These are phyloP conservation scores for Argentina anserina DNA, from an alignment of 306 rosid genomes.

Conservation along the genomic window DNA sequence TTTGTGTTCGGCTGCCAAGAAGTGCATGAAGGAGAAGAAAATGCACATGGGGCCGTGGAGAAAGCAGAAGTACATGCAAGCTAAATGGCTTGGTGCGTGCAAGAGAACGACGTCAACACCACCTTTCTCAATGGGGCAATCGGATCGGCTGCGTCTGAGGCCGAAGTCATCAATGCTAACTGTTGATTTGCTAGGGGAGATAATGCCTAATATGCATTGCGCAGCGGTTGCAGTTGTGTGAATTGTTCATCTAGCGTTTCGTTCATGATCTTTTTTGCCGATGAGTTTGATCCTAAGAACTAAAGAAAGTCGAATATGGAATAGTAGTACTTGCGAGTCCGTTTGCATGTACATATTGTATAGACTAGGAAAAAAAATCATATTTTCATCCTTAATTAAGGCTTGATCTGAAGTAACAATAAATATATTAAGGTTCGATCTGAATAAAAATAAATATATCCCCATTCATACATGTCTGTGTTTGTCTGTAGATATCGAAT, in stretches of 20 bases:
- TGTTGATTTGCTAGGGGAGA: slow-evolving; percentile 54
- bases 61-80: slow-evolving; percentile 73
- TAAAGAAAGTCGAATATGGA: not conserved
- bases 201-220: slow-evolving; percentile 44
- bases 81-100: slow-evolving; percentile 78
- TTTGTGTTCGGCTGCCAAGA: slow-evolving; percentile 66
- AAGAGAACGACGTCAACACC: slow-evolving; percentile 46
- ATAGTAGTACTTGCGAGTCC: not conserved
- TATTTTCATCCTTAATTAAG: not conserved
- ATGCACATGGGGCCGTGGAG: slow-evolving; percentile 97
- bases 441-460: not conserved
- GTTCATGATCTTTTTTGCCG: not conserved
- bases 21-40: slow-evolving; percentile 79
- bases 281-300: not conserved
- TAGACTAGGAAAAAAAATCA: not conserved
- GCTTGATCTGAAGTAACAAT: not conserved
- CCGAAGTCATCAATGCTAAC: slow-evolving; percentile 70
- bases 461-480: too few species aligned
- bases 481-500: too few species aligned
- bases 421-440: not conserved
- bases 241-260: not conserved
- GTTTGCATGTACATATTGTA: not conserved
- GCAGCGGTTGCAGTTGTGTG: slow-evolving; percentile 52
- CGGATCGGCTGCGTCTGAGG: slow-evolving; percentile 27
- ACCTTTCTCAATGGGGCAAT: slow-evolving; percentile 27